phyloP scores from a whole-genome alignment of 2,329 filamentous ascomycete species.

The Keithomyces neogunnii region DNA sequence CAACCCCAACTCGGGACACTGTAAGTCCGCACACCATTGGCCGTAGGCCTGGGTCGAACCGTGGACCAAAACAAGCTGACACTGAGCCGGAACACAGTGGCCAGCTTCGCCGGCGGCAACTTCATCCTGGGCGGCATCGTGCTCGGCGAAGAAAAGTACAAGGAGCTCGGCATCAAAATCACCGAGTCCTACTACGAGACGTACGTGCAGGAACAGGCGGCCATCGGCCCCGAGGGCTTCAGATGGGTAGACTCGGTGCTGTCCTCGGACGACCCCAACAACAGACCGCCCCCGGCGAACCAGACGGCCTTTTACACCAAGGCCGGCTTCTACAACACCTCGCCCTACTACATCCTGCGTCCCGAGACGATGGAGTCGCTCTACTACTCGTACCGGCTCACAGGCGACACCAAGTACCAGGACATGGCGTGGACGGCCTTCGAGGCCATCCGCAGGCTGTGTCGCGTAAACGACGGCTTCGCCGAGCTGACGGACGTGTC shows the following conservation, averaged over 20 bases:
- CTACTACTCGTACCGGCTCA: constrained; percentile 81
- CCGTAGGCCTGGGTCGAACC: no score
- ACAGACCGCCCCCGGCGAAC: constrained; percentile 31
- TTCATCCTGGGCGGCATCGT: constrained; percentile 74
- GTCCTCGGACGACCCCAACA: constrained; percentile 27
- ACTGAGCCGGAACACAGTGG: constrained; percentile 40
- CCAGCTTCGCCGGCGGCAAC: constrained; percentile 78
- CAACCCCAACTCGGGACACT: constrained; percentile 38
- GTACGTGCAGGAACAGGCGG: constrained; percentile 58
- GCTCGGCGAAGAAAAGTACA: constrained; percentile 56
- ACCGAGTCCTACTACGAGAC: constrained; percentile 67
- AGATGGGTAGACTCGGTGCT: constrained; percentile 44
- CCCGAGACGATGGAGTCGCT: constrained; percentile 77
- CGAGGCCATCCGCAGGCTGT: constrained; percentile 54
- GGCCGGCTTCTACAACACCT: constrained; percentile 64
- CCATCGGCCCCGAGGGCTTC: constrained; percentile 71
- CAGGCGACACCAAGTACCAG: constrained; percentile 66
- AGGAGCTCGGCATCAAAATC: constrained; percentile 65
- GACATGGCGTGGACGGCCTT: constrained; percentile 82
- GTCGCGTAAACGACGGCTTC: constrained; percentile 58
- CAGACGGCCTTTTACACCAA: constrained; percentile 52
- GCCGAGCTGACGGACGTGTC: constrained; percentile 60
- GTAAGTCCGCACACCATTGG: constrained; percentile 22
- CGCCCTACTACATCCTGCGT: constrained; percentile 56
- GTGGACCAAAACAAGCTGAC: constrained; percentile 14